phyloP scores from a whole-genome alignment of 441 rosid genomes.

The Pelargonium citronellum region DNA sequence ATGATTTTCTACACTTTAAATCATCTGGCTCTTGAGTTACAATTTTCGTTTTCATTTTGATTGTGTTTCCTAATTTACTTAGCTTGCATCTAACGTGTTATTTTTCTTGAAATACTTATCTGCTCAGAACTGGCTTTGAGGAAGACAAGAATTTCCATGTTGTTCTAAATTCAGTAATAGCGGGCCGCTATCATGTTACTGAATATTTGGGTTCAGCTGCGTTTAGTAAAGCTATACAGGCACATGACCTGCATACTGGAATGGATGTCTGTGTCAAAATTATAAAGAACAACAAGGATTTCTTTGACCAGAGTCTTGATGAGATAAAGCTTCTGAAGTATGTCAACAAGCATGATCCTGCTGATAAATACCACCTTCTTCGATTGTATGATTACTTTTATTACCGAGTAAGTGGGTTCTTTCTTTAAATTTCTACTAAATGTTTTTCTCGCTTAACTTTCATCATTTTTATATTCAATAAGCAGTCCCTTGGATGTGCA shows the following conservation, averaged over 20 bases:
- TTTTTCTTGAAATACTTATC: conserved; percentile 15
- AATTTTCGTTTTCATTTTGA: not conserved
- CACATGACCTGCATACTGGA: conserved; percentile 91
- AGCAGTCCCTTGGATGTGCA: not conserved
- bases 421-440: not conserved
- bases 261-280: conserved; percentile 96
- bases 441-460: not conserved
- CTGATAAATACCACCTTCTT: conserved; percentile 86
- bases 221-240: conserved; percentile 97
- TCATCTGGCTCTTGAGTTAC: conserved; percentile 5
- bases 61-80: conserved; percentile 10
- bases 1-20: conserved; percentile 24
- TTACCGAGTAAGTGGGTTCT: conserved; percentile 59
- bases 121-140: conserved; percentile 93
- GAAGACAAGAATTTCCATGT: conserved; percentile 98
- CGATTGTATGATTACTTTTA: conserved; percentile 90
- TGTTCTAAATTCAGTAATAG: conserved; percentile 82
- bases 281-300: conserved; percentile 96
- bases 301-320: conserved; percentile 98
- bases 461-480: not conserved
- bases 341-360: conserved; percentile 96
- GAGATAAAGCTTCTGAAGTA: conserved; percentile 96
- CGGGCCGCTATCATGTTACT: conserved; percentile 93
- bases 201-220: conserved; percentile 99
- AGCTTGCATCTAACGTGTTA: conserved; percentile 7